Evolutionary conservation across 257 asterid species (phyloP).

Genomic region (Avicennia marina): DNA sequence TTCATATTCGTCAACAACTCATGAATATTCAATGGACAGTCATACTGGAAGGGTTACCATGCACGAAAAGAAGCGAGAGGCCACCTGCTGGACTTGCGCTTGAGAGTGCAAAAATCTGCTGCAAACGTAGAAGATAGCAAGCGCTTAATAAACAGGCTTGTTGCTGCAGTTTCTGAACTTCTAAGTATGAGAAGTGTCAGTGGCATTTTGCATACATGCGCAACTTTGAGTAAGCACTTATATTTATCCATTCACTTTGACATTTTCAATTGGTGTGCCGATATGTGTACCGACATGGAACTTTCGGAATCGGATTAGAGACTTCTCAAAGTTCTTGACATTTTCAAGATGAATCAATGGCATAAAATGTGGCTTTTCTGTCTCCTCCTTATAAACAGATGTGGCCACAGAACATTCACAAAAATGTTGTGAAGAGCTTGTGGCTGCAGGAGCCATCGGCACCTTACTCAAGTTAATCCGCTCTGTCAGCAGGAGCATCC

Average conservation of each 20-base stretch:
- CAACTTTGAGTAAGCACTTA: slow-evolving; percentile 62
- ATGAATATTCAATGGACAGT: slow-evolving; percentile 33
- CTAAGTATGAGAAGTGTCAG: slow-evolving; percentile 74
- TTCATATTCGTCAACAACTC: neutral
- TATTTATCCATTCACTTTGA: neutral
- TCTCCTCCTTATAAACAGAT: slow-evolving; percentile 52
- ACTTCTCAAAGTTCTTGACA: too few species aligned
- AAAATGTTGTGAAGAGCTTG: slow-evolving; percentile 91
- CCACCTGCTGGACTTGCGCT: slow-evolving; percentile 62
- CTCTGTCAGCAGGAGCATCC: slow-evolving; percentile 89
- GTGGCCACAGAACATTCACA: slow-evolving; percentile 86
- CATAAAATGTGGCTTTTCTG: too few species aligned
- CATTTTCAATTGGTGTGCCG: neutral
- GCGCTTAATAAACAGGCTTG: slow-evolving; percentile 85
- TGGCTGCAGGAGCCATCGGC: slow-evolving; percentile 76
- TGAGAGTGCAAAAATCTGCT: slow-evolving; percentile 82
- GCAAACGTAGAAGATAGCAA: slow-evolving; percentile 75
- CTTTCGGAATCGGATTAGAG: too few species aligned
- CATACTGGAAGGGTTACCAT: slow-evolving; percentile 85
- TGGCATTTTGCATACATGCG: slow-evolving; percentile 80
- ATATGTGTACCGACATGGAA: too few species aligned
- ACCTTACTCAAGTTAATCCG: slow-evolving; percentile 63
- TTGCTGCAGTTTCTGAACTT: slow-evolving; percentile 84
- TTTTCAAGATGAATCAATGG: too few species aligned
- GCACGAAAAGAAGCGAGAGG: slow-evolving; percentile 67